phyloP scores from a whole-genome alignment of 805 yeast species.

The Tetrapisispora phaffii region DNA sequence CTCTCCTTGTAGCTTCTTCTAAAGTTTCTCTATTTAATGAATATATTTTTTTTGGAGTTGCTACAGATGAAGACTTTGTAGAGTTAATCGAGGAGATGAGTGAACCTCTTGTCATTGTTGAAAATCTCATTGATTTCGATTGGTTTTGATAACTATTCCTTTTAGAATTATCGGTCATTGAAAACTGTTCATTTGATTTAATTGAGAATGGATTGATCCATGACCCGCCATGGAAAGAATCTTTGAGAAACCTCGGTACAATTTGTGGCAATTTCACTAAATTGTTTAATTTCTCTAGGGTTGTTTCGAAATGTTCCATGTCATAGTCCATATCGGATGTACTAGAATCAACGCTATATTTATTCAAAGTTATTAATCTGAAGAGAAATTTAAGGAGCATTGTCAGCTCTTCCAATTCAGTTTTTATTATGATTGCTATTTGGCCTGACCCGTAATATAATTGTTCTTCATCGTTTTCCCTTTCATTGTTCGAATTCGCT shows the following conservation, averaged over 20 bases:
- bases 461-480: background rate
- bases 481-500: background rate
- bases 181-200: background rate
- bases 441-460: background rate
- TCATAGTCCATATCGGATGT: background rate
- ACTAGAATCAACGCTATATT: background rate
- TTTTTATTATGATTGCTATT: background rate
- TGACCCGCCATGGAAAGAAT: slow-evolving; percentile 67
- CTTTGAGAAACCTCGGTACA: slow-evolving; percentile 57
- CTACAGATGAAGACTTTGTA: slow-evolving; percentile 3
- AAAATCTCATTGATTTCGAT: background rate
- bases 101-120: slow-evolving; percentile 2
- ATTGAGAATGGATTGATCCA: slow-evolving; percentile 56
- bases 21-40: slow-evolving; percentile 22
- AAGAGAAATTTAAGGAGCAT: background rate
- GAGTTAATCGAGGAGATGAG: background rate
- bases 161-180: background rate
- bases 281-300: background rate
- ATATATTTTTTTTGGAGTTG: slow-evolving; percentile 1
- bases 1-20: slow-evolving; percentile 15
- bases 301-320: no score
- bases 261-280: slow-evolving; percentile 44
- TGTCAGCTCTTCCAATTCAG: background rate
- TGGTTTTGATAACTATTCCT: background rate
- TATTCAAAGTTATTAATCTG: background rate